Percentiles rank a stretch among this genome's conserved stretches.
Evolutionary conservation across 2,329 filamentous ascomycete genomes (phyloP).

Genomic region (Ilyonectria sp.): DNA sequence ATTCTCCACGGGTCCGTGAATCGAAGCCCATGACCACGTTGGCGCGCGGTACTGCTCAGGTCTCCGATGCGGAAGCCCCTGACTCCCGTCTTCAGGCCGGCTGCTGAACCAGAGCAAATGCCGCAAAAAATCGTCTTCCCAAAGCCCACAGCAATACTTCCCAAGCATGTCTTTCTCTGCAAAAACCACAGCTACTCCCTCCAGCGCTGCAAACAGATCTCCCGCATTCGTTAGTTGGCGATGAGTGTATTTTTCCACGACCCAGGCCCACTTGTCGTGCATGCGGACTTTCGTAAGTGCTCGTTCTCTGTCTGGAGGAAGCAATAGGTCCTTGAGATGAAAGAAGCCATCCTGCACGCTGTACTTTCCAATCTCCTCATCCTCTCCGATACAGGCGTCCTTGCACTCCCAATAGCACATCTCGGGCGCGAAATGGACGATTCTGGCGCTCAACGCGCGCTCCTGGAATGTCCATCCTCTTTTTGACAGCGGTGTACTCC

Average conservation of each 20-base stretch:
- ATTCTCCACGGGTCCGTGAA: neutral
- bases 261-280: conserved; percentile 11
- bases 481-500: neutral
- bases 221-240: conserved; percentile 6
- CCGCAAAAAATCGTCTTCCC: conserved; percentile 1
- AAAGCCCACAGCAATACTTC: conserved; percentile 1
- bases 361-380: conserved; percentile 7
- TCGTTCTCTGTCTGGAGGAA: conserved; percentile 7
- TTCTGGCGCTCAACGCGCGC: conserved; percentile 11
- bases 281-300: conserved; percentile 6
- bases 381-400: conserved; percentile 11
- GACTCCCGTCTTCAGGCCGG: neutral
- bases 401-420: conserved; percentile 16
- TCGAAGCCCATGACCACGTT: conserved; percentile 8
- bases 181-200: neutral
- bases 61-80: neutral
- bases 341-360: conserved; percentile 10
- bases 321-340: conserved; percentile 13
- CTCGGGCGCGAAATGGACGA: conserved; percentile 11
- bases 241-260: conserved; percentile 3
- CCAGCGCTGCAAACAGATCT: neutral
- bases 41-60: neutral
- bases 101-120: conserved; percentile 5
- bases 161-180: conserved; percentile 4
- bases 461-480: too few species aligned